Evolutionary conservation across 139 green algal species (phyloP).

Genomic region (Tetradesmus obliquus): DNA sequence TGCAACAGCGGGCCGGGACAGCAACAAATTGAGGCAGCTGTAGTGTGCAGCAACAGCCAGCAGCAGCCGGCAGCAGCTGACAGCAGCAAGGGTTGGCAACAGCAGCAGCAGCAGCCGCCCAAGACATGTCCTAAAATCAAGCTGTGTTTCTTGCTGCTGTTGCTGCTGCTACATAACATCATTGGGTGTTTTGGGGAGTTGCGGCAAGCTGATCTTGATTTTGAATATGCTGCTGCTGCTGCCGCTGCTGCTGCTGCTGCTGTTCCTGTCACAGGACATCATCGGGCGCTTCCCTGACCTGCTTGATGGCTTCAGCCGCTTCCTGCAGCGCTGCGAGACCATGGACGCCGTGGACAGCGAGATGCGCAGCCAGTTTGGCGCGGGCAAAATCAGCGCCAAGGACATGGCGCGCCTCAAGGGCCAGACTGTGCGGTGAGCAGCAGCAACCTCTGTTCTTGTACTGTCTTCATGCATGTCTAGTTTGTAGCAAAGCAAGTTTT

Average conservation of each 20-base stretch:
- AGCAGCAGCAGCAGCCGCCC: slow-evolving; percentile 65
- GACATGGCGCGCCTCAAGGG: slow-evolving; percentile 45
- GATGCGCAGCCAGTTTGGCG: slow-evolving; percentile 49
- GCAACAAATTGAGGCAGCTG: no score
- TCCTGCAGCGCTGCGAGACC: slow-evolving; percentile 62
- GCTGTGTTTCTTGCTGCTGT: not conserved
- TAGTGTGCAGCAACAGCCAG: no score
- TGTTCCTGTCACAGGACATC: slow-evolving; percentile 75
- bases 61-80: not conserved
- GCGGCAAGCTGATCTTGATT: no score
- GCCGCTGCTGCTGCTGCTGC: not conserved
- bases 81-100: slow-evolving; percentile 86
- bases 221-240: no score
- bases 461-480: no score
- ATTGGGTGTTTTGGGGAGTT: no score
- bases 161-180: not conserved
- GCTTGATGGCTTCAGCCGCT: slow-evolving; percentile 71
- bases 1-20: no score
- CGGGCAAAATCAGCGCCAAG: slow-evolving; percentile 18
- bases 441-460: not conserved
- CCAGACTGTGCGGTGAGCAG: not conserved
- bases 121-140: not conserved
- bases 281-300: slow-evolving; percentile 90
- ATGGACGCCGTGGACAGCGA: slow-evolving; percentile 56
- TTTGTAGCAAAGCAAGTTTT: no score